Base-by-base conservation (phyloP, 2,329 filamentous ascomycete genomes). In the Penicillium sclerotigenum region DNA sequence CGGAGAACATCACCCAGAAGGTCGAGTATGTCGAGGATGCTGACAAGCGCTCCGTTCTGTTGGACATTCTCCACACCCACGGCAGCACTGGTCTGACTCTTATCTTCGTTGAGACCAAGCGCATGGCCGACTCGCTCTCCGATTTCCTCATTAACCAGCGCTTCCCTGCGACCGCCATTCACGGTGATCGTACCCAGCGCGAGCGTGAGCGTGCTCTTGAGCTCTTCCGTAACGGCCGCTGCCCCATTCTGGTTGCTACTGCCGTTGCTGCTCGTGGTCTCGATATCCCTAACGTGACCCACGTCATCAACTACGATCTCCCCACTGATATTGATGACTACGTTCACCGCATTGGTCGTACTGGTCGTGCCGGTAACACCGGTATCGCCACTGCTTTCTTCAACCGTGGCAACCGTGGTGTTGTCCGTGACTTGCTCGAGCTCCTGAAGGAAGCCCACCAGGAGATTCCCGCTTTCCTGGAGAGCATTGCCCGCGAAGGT, bases 1-100 rank as follows among this genome's bases (percentile, higher is more conserved):
- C 94, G n/a, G 93, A 97, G 85, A 99, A 97, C 84, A 97, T 99
- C 61, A 97, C 94, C 53, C 94, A 99, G 79, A 96, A 96, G 83
- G 86, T 99, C 54, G 93, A 97, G 79, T 97, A 97, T 68, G 90
- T 97, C 58, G 93, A 97, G 80, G 94, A 97, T 68, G 79, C 85
- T 61, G 94, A 99, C 84, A 99, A 99, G 87, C 91, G 92, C 74
- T 97, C 94, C 54, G 92, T 97, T 62, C 86, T 99, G 47, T 85
- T 99, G 59, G 94, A 99, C 70, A 97, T 99, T 64, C 87, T 99
- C 53, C 93, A 97, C 83, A 96, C 91, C 40, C 91, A 97, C 69
- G 74, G 73, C 46, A 90, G 87, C 57, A 89, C 80, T 59, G 92
- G 92, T 71, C 83, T 97, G 59, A 97, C 93, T 16, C 81, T 99